Percentiles rank a stretch among this genome's conserved stretches.
These are phyloP conservation scores for Geosmithia flava DNA, from an alignment of 2,329 filamentous ascomycete genomes.

Conservation along the genomic window DNA sequence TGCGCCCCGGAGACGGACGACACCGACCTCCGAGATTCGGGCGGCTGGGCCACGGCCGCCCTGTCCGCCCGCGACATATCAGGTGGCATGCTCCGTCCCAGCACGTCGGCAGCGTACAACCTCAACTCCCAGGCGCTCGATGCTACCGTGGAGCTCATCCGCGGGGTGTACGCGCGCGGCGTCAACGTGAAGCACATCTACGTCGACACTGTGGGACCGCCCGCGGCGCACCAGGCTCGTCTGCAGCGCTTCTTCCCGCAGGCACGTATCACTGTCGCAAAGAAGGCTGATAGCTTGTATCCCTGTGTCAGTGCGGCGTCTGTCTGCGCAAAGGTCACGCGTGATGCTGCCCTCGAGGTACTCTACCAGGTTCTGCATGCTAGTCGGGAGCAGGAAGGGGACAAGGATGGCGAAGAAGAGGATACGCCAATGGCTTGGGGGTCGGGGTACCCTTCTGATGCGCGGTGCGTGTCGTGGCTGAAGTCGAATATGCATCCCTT, in stretches of 20 bases:
- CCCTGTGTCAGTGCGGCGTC: slow-evolving; percentile 88
- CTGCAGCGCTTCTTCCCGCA: slow-evolving; percentile 77
- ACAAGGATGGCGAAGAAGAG: slow-evolving; percentile 11
- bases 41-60: slow-evolving; percentile 73
- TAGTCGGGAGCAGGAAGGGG: neutral
- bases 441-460: slow-evolving; percentile 87
- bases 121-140: slow-evolving; percentile 94
- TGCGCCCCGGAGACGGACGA: slow-evolving; percentile 42
- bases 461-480: slow-evolving; percentile 68
- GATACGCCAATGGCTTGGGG: slow-evolving; percentile 54
- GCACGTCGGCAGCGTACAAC: slow-evolving; percentile 52
- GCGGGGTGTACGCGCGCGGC: slow-evolving; percentile 60
- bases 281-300: slow-evolving; percentile 88
- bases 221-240: slow-evolving; percentile 71
- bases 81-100: slow-evolving; percentile 61
- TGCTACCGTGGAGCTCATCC: slow-evolving; percentile 73
- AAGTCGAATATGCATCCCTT: slow-evolving; percentile 79
- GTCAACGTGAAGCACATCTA: slow-evolving; percentile 84
- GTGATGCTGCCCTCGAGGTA: slow-evolving; percentile 78
- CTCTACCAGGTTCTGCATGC: slow-evolving; percentile 42
- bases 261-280: slow-evolving; percentile 61
- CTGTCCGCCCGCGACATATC: slow-evolving; percentile 78
- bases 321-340: slow-evolving; percentile 90
- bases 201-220: slow-evolving; percentile 86
- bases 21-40: slow-evolving; percentile 33